Evolutionary conservation across 2,329 filamentous ascomycete species (phyloP).

Genomic region (Fusarium liriodendri): DNA sequence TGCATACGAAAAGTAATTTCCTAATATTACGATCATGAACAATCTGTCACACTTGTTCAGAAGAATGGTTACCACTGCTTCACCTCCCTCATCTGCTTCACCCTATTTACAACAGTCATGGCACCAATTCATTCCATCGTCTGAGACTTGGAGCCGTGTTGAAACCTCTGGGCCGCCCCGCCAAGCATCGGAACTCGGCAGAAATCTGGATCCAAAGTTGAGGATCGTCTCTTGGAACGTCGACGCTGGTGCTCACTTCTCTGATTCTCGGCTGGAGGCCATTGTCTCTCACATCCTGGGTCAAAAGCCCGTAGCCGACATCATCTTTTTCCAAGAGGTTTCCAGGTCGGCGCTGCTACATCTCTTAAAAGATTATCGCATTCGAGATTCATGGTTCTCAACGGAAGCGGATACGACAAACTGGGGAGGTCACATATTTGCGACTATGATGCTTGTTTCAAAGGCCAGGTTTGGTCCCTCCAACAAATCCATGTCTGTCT

Average conservation of each 20-base stretch:
- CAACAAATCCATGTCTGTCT: neutral
- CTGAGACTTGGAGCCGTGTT: conserved; percentile 7
- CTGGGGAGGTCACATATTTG: conserved; percentile 41
- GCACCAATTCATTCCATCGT: conserved; percentile 16
- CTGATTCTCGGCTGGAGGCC: conserved; percentile 36
- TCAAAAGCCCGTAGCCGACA: neutral
- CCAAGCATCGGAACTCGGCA: conserved; percentile 35
- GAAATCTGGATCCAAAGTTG: conserved; percentile 22
- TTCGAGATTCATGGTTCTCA: conserved; percentile 46
- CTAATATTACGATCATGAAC: conserved; percentile 1
- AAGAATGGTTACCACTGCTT: neutral
- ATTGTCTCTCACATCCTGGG: conserved; percentile 44
- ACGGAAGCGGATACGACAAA: conserved; percentile 44
- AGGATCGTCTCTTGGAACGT: conserved; percentile 50
- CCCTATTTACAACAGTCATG: conserved; percentile 6
- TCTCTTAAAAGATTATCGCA: conserved; percentile 40
- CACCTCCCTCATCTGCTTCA: neutral
- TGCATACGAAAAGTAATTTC: conserved; percentile 15
- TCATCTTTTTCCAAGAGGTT: conserved; percentile 20
- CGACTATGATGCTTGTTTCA: conserved; percentile 45
- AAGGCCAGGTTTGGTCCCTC: conserved; percentile 39
- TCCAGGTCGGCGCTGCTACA: conserved; percentile 34
- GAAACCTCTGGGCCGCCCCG: conserved; percentile 8
- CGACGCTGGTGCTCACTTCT: conserved; percentile 31
- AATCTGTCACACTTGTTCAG: neutral